These are phyloP conservation scores for Lycium barbarum DNA, from an alignment of 257 asterid species.

Conservation along the genomic window DNA sequence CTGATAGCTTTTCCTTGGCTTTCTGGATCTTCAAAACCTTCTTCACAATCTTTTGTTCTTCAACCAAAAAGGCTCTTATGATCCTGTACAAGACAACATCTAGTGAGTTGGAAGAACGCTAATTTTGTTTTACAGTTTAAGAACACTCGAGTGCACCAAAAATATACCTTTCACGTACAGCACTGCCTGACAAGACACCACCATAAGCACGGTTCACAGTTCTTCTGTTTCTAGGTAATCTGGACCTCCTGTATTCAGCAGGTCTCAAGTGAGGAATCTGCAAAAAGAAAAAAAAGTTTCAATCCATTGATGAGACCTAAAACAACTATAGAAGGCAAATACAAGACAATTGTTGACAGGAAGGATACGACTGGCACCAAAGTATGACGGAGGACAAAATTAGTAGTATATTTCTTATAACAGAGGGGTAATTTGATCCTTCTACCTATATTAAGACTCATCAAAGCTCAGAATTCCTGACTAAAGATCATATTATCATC, in stretches of 20 bases:
- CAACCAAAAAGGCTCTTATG: constrained; percentile 79
- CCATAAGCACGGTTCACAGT: constrained; percentile 84
- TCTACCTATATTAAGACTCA: not conserved
- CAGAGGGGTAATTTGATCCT: not conserved
- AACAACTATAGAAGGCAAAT: not conserved
- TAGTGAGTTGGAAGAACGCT: not conserved
- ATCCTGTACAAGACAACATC: constrained; percentile 47
- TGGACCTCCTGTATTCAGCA: constrained; percentile 77
- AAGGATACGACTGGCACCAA: not conserved
- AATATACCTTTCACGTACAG: constrained; percentile 75
- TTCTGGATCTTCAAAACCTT: constrained; percentile 86
- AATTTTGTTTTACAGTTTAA: not conserved
- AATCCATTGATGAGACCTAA: not conserved
- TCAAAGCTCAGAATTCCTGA: too few species aligned
- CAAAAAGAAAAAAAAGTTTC: not conserved
- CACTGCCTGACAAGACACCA: constrained; percentile 75
- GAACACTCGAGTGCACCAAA: not conserved
- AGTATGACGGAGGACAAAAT: not conserved
- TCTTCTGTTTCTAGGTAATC: constrained; percentile 71
- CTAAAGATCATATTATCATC: too few species aligned
- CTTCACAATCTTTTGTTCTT: constrained; percentile 82
- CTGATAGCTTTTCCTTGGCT: constrained; percentile 69
- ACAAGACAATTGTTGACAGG: not conserved
- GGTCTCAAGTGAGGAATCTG: constrained; percentile 92
- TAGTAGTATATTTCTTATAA: not conserved